Percentiles rank a stretch among this genome's conserved stretches.
phyloP scores from a whole-genome alignment of 495 filamentous ascomycete genomes.

The Penicillium ucsense region DNA sequence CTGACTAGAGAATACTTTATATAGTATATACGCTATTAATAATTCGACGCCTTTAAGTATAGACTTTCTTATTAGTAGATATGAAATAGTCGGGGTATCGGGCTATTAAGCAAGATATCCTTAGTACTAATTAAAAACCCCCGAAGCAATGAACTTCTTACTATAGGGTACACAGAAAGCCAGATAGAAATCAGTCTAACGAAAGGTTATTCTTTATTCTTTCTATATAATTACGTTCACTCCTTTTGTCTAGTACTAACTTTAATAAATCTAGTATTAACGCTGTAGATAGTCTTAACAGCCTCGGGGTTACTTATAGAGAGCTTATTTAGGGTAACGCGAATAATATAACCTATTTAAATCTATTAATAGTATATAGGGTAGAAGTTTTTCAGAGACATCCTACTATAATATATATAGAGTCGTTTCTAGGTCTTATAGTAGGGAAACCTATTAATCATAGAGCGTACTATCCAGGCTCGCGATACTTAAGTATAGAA shows the following conservation, averaged over 20 bases:
- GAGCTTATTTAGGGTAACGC: slow-evolving; percentile 12
- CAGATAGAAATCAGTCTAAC: not conserved
- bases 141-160: not conserved
- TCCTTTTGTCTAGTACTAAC: not conserved
- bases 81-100: not conserved
- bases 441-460: not conserved
- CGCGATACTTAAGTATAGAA: not conserved
- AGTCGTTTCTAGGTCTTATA: not conserved
- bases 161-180: not conserved
- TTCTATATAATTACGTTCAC: not conserved
- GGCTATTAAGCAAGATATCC: not conserved
- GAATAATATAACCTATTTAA: not conserved
- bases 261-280: slow-evolving; percentile 13
- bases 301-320: slow-evolving; percentile 16
- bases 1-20: slow-evolving; percentile 7
- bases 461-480: not conserved
- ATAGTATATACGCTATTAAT: not conserved
- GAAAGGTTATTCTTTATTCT: not conserved
- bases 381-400: not conserved
- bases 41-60: not conserved
- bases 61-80: not conserved
- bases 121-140: not conserved
- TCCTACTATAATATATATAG: not conserved
- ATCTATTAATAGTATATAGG: not conserved
- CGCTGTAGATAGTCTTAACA: slow-evolving; percentile 20